These are phyloP conservation scores for Aspergillus mulundensis DNA, from an alignment of 495 filamentous ascomycete species.

Conservation along the genomic window DNA sequence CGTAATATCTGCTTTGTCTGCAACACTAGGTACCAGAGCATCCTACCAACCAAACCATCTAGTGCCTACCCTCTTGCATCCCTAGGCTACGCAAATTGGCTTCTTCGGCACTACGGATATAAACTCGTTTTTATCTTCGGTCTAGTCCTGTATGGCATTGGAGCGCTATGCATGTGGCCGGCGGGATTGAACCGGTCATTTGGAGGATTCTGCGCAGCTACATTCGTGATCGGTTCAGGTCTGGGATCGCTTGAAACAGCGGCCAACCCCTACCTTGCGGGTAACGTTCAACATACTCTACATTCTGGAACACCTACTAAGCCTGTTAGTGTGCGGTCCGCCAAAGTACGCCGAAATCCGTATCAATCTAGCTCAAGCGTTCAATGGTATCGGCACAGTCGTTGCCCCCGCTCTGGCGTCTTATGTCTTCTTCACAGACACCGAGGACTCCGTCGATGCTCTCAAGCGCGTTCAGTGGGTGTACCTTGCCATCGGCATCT, in stretches of 20 bases:
- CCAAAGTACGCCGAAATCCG: constrained; percentile 65
- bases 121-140: constrained; percentile 53
- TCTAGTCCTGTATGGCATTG: constrained; percentile 48
- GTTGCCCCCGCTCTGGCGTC: constrained; percentile 64
- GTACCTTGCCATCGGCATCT: constrained; percentile 67
- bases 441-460: constrained; percentile 45
- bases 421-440: constrained; percentile 62
- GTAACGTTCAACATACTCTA: not conserved
- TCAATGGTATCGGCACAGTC: constrained; percentile 60
- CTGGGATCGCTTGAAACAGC: constrained; percentile 69
- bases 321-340: constrained; percentile 52
- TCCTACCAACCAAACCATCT: not conserved
- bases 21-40: not conserved
- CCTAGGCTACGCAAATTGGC: constrained; percentile 56
- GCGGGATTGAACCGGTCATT: constrained; percentile 50
- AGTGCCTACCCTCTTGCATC: constrained; percentile 58
- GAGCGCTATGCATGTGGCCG: constrained; percentile 54
- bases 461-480: constrained; percentile 66
- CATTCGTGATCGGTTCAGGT: constrained; percentile 68
- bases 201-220: constrained; percentile 59
- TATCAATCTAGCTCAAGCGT: constrained; percentile 62
- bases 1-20: not conserved
- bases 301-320: not conserved
- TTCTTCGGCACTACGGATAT: constrained; percentile 50
- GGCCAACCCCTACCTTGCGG: constrained; percentile 67